phyloP scores from a whole-genome alignment of 768 basidiomycete species.

The Phylloporus sp. region DNA sequence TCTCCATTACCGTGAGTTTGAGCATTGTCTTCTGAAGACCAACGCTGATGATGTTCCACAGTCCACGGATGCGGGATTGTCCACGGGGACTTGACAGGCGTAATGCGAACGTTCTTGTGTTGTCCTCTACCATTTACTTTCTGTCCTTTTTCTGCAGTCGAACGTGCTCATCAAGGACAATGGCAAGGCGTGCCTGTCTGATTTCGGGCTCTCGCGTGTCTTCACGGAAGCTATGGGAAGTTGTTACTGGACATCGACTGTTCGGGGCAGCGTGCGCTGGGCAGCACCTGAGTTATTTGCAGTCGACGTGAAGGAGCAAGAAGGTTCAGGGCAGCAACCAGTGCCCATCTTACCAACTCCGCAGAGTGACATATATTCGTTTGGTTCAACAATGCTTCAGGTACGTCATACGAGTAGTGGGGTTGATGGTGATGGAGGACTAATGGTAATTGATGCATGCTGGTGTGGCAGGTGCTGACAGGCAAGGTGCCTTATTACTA shows the following conservation, averaged over 20 bases:
- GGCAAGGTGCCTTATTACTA: slow-evolving; percentile 22
- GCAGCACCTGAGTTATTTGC: slow-evolving; percentile 41
- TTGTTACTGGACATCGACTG: slow-evolving; percentile 27
- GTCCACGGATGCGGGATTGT: slow-evolving; percentile 30
- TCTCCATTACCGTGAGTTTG: slow-evolving; percentile 19
- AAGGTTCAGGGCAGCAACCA: slow-evolving; percentile 14
- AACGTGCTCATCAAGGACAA: slow-evolving; percentile 35
- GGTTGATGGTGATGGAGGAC: neutral
- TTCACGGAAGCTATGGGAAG: slow-evolving; percentile 21
- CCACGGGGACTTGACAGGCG: slow-evolving; percentile 46
- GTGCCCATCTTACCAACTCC: slow-evolving; percentile 2
- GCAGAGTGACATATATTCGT: slow-evolving; percentile 42
- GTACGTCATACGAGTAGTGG: slow-evolving; percentile 7
- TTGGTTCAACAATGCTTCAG: slow-evolving; percentile 33
- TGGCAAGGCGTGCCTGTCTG: slow-evolving; percentile 31
- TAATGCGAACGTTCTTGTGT: slow-evolving; percentile 10
- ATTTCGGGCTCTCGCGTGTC: slow-evolving; percentile 35
- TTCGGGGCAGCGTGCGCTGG: slow-evolving; percentile 47
- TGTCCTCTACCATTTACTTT: neutral
- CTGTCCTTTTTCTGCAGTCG: slow-evolving; percentile 21
- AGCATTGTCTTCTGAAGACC: neutral
- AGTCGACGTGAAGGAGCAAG: slow-evolving; percentile 19
- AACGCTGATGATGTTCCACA: slow-evolving; percentile 1
- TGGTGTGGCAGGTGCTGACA: slow-evolving; percentile 23
- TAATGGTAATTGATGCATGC: neutral